Conservation (phyloP, 441 rosid genomes). For the Populus tomentosa region DNA sequence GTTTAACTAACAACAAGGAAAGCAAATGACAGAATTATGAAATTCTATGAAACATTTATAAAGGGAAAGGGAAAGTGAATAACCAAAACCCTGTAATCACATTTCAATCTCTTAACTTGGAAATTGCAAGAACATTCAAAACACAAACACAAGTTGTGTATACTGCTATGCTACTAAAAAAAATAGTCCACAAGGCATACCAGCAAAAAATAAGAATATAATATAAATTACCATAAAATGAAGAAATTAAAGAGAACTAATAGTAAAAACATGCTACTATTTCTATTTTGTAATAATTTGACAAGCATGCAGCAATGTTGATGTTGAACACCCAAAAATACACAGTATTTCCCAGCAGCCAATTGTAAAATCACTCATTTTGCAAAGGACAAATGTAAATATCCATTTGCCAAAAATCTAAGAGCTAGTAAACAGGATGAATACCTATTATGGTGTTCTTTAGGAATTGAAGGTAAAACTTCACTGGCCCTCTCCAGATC, state of each 20-base stretch:
- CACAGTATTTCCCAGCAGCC: neutral
- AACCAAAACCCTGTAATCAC: neutral
- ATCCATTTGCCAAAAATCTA: conserved; percentile 2
- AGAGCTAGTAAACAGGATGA: neutral
- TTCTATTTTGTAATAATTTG: neutral
- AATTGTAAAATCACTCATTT: neutral
- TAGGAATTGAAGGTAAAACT: conserved; percentile 89
- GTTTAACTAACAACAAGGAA: neutral
- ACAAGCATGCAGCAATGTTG: neutral
- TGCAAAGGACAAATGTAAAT: neutral
- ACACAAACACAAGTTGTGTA: neutral
- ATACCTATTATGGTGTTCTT: conserved; percentile 93
- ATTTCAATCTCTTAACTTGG: neutral
- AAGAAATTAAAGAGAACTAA: neutral
- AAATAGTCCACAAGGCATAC: neutral
- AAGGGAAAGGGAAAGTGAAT: neutral
- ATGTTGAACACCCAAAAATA: neutral
- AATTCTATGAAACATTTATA: neutral
- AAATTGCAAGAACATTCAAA: neutral
- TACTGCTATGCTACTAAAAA: neutral
- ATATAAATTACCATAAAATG: neutral
- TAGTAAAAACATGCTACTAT: neutral
- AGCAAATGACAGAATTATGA: neutral
- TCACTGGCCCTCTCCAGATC: conserved; percentile 87
- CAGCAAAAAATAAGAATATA: neutral